Evolutionary conservation across 805 yeast genomes (phyloP), one percentile per base, ranked within the genome.

Genomic region (Ogataea trehaloabstinens): DNA sequence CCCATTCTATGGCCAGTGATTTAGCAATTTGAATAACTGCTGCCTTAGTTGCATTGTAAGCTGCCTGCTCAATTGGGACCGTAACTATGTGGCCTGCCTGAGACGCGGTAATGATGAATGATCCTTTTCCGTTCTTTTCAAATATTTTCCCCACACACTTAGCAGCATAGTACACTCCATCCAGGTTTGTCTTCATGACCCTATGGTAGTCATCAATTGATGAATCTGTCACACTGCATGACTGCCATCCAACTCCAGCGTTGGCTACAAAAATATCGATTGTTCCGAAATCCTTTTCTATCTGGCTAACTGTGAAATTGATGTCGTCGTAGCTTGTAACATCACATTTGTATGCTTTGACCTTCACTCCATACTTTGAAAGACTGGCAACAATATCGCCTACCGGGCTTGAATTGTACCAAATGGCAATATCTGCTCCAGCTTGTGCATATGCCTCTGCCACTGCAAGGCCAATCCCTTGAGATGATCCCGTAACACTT

Each of bases 81-180:
- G 74, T 74, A 44, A 71, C 74, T 46, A 74, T 73, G 58, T 71
- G 77, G 6, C 72, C 78, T 11, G 76, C 70, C 78, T 73, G 73
- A 15, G 78, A 73, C 4, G 77, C 79, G 12, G 80, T 74, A 59
- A 73, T 67, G 40, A 74, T 66, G 44, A 74, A 56, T 5, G 77
- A 71, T 19, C 80, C 80, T 28, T 54, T 57, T 22, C 74, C 73
- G 49, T 71, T 66, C 39, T 63, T 55, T 49, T 66, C 64, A 63
- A 74, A 74, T 22, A 73, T 56, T 40, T 56, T 60, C 22, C 80
- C 80, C 20, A 70, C 70, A 35, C 64, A 64, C 51, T 71, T 72
- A 37, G 77, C 68, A 57, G 78, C 73, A 52, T 71, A 67, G 56
- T 69, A 74, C 30, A 71, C 71, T 18, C 75, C 77, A 46, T 68